These are phyloP conservation scores for Skeletonema grethae DNA, from an alignment of 108 stramenopile genomes.

Conservation along the genomic window DNA sequence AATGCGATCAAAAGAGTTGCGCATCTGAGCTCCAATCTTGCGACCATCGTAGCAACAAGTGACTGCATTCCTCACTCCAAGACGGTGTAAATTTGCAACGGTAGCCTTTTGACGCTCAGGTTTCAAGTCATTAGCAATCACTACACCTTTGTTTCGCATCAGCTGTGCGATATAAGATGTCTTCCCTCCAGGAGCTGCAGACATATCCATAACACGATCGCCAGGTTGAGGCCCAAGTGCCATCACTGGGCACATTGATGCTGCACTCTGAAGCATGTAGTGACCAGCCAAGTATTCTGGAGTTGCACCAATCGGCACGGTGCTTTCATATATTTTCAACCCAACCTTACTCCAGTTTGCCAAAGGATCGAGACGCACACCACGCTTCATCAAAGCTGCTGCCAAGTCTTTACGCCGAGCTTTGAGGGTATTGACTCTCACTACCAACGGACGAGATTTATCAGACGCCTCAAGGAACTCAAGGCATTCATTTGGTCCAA, in stretches of 20 bases:
- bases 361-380: constrained; percentile 96
- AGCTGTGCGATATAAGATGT: constrained; percentile 96
- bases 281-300: constrained; percentile 99
- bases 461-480: constrained; percentile 98
- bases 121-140: constrained; percentile 97
- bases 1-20: constrained; percentile 92
- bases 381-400: constrained; percentile 95
- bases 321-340: constrained; percentile 94
- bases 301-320: constrained; percentile 98
- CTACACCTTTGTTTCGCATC: constrained; percentile 95
- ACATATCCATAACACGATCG: constrained; percentile 96
- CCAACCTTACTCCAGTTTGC: constrained; percentile 98
- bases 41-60: constrained; percentile 95
- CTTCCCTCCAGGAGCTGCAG: constrained; percentile 98
- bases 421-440: constrained; percentile 98
- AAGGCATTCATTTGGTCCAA: constrained; percentile 90
- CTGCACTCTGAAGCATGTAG: constrained; percentile 99
- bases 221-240: constrained; percentile 94
- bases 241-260: constrained; percentile 97
- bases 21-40: constrained; percentile 82
- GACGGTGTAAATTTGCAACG: constrained; percentile 96
- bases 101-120: constrained; percentile 96
- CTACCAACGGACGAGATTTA: constrained; percentile 92
- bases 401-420: constrained; percentile 96
- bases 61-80: constrained; percentile 95